Percentiles rank a stretch among this genome's conserved stretches.
Evolutionary conservation across 148 eudicot species (phyloP).

Genomic region (Drosera capensis): DNA sequence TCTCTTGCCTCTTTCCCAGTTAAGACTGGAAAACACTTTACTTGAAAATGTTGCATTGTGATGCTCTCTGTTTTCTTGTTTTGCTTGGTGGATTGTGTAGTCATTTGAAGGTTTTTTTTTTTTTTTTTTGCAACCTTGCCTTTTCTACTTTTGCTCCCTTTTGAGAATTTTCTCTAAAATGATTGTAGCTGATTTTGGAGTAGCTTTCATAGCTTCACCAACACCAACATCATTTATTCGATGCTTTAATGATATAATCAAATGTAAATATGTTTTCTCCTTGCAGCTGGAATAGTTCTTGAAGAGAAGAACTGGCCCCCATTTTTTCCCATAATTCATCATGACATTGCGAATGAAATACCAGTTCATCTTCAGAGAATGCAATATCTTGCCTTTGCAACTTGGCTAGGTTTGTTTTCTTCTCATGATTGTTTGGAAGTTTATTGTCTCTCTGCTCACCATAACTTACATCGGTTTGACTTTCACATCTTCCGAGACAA

Average conservation of each 20-base stretch:
- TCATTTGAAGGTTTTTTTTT: too few relatives aligned
- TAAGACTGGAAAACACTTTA: not conserved
- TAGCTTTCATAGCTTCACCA: not conserved
- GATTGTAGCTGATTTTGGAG: not conserved
- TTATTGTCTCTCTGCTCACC: not conserved
- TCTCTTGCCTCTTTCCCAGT: not conserved
- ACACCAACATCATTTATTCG: not conserved
- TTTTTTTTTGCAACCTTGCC: too few relatives aligned
- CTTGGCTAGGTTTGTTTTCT: conserved; percentile 52
- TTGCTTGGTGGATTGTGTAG: not conserved
- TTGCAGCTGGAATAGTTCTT: conserved; percentile 80
- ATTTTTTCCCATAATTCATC: conserved; percentile 80
- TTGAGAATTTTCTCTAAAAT: too few relatives aligned
- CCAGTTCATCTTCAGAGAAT: conserved; percentile 84
- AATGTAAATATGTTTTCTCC: conserved; percentile 2
- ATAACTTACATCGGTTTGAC: too few relatives aligned
- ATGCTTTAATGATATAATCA: not conserved
- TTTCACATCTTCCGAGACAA: too few relatives aligned
- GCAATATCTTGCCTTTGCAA: conserved; percentile 75
- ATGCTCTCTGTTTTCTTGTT: not conserved
- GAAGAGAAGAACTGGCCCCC: conserved; percentile 98
- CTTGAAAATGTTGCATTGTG: conserved; percentile 1
- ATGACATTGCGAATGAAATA: conserved; percentile 83
- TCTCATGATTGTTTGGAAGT: not conserved
- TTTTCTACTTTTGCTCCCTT: too few relatives aligned